These are phyloP conservation scores for Sequoia sempervirens DNA, from an alignment of 75 land plant species.

Conservation along the genomic window DNA sequence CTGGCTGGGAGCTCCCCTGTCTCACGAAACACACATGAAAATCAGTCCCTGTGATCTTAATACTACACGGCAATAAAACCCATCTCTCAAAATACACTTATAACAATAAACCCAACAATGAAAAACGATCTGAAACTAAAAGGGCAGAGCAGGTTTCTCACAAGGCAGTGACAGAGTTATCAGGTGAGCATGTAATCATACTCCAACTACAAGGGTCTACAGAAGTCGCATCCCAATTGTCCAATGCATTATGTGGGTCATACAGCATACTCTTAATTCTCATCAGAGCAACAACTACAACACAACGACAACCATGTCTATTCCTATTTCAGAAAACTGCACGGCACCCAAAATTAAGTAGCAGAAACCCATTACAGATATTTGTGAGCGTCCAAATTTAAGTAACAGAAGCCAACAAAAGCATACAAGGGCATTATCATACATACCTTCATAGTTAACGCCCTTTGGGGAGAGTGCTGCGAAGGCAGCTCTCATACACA, in stretches of 20 bases:
- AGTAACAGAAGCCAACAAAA: neutral
- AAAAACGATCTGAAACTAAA: neutral
- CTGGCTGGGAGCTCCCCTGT: constrained; percentile 59
- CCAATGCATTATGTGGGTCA: constrained; percentile 56
- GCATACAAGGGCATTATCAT: neutral
- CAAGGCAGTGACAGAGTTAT: constrained; percentile 45
- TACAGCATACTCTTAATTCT: constrained; percentile 32
- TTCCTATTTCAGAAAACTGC: neutral
- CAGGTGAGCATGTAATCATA: constrained; percentile 48
- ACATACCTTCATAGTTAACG: constrained; percentile 45
- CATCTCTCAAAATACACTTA: neutral
- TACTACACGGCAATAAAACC: neutral
- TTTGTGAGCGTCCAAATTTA: no score
- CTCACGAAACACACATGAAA: neutral
- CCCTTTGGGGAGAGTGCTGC: constrained; percentile 37
- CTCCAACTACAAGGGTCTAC: constrained; percentile 74
- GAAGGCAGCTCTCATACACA: constrained; percentile 3
- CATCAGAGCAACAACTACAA: constrained; percentile 38
- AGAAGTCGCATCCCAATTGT: constrained; percentile 58
- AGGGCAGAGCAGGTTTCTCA: constrained; percentile 15
- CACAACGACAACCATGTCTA: neutral
- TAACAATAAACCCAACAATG: neutral
- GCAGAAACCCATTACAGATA: neutral
- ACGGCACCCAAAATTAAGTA: neutral
- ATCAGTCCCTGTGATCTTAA: neutral